These are phyloP conservation scores for Rostrohypoxylon terebratum DNA, from an alignment of 495 filamentous ascomycete species.

Conservation along the genomic window DNA sequence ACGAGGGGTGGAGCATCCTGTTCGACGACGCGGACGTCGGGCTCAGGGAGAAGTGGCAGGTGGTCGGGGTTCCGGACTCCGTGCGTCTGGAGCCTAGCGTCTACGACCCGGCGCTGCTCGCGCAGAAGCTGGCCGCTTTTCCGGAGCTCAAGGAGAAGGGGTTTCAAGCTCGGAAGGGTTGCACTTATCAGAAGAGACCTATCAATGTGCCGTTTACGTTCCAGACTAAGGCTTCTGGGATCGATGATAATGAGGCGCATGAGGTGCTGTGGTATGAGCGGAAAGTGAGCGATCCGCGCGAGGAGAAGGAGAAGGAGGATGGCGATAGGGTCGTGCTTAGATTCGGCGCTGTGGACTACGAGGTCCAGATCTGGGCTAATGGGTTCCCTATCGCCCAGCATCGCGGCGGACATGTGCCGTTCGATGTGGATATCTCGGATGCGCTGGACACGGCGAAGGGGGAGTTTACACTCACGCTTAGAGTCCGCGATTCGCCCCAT, in stretches of 20 bases:
- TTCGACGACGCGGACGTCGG: constrained; percentile 69
- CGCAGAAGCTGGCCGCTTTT: constrained; percentile 48
- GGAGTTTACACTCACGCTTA: constrained; percentile 39
- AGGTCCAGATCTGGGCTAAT: constrained; percentile 69
- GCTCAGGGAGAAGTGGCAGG: constrained; percentile 54
- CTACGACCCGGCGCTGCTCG: constrained; percentile 25
- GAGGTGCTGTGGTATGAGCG: constrained; percentile 72
- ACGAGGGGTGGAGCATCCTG: constrained; percentile 67
- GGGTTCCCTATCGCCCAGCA: constrained; percentile 64
- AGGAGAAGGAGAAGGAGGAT: constrained; percentile 47
- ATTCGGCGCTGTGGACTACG: constrained; percentile 73
- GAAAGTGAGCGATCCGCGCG: constrained; percentile 59
- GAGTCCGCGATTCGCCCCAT: constrained; percentile 61
- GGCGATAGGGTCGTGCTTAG: constrained; percentile 62
- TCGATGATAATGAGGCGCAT: constrained; percentile 65
- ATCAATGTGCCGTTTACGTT: constrained; percentile 71
- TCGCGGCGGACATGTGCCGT: constrained; percentile 69
- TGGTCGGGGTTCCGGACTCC: constrained; percentile 47
- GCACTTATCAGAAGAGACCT: constrained; percentile 49
- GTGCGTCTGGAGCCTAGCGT: constrained; percentile 29
- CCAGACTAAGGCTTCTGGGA: constrained; percentile 67
- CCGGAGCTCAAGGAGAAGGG: constrained; percentile 50
- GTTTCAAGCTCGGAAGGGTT: constrained; percentile 43
- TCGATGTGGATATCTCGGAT: constrained; percentile 65
- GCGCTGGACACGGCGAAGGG: constrained; percentile 53